A percentile compares a stretch with the other conserved stretches of the same genome.
Evolutionary conservation across 768 basidiomycete genomes (phyloP).

Genomic region (Suillus discolor): DNA sequence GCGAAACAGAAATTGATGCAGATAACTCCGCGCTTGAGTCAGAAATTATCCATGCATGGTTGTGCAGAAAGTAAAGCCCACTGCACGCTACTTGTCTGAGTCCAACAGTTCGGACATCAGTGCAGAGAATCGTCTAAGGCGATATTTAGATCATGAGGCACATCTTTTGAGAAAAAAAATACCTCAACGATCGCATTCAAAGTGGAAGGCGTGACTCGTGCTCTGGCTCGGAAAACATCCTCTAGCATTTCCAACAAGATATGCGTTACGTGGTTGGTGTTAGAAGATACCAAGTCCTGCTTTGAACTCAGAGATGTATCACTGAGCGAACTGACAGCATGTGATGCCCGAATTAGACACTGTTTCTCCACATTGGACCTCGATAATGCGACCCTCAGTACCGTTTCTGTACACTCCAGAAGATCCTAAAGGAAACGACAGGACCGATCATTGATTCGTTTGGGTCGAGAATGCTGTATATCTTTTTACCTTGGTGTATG

Average conservation of each 20-base stretch:
- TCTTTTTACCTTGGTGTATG: slow-evolving; percentile 52
- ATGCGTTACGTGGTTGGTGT: slow-evolving; percentile 31
- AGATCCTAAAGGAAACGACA: slow-evolving; percentile 51
- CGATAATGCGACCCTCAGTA: slow-evolving; percentile 55
- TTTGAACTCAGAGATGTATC: slow-evolving; percentile 32
- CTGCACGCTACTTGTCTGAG: slow-evolving; percentile 43
- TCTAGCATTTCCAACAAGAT: slow-evolving; percentile 53
- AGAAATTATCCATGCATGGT: slow-evolving; percentile 47
- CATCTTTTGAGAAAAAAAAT: slow-evolving; percentile 10
- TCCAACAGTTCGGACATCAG: slow-evolving; percentile 29
- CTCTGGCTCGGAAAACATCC: slow-evolving; percentile 57
- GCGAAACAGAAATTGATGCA: slow-evolving; percentile 52
- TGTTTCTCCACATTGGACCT: slow-evolving; percentile 39
- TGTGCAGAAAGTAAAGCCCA: slow-evolving; percentile 55
- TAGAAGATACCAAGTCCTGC: background rate
- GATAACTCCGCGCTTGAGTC: slow-evolving; percentile 54
- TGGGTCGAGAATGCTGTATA: background rate
- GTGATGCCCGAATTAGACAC: slow-evolving; percentile 13
- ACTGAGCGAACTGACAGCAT: slow-evolving; percentile 47
- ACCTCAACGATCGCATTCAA: slow-evolving; percentile 60
- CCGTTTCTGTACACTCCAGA: slow-evolving; percentile 56
- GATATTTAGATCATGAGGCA: slow-evolving; percentile 9
- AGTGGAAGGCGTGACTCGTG: slow-evolving; percentile 49
- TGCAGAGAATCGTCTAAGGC: slow-evolving; percentile 32
- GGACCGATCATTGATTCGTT: slow-evolving; percentile 1